Evolutionary conservation across 441 rosid species (phyloP).

Genomic region (Syzygium syzygioides): DNA sequence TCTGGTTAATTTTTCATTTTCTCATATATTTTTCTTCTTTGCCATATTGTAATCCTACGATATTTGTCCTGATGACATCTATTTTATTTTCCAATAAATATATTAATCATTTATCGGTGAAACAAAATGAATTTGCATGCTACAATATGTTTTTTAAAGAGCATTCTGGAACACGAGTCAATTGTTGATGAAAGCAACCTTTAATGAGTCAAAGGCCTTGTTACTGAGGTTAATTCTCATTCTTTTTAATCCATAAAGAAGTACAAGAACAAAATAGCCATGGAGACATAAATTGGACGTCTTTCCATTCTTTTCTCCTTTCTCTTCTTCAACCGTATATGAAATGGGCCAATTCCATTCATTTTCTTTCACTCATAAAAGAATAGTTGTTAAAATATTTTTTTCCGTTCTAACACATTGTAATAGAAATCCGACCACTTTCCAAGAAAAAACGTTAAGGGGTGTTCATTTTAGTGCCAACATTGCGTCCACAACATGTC

Average conservation of each 20-base stretch:
- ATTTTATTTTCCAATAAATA: background rate
- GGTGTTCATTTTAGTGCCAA: background rate
- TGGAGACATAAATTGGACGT: background rate
- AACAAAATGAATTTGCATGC: background rate
- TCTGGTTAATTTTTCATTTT: background rate
- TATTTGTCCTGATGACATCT: background rate
- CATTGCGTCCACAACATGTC: background rate
- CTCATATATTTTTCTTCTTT: background rate
- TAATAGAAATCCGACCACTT: background rate
- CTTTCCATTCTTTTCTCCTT: background rate
- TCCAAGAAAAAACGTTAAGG: background rate
- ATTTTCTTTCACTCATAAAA: background rate
- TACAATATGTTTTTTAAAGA: background rate
- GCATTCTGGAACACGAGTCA: background rate
- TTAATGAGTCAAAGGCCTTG: background rate
- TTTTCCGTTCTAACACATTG: background rate
- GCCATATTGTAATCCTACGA: background rate
- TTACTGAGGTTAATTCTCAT: background rate
- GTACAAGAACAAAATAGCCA: background rate
- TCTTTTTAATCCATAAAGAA: background rate
- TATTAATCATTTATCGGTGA: background rate
- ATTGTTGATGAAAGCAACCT: background rate
- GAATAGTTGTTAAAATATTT: background rate
- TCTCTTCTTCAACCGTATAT: background rate
- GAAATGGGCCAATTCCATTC: background rate